Evolutionary conservation across 2,329 filamentous ascomycete genomes (phyloP).

Genomic region (Alternaria infectoria): DNA sequence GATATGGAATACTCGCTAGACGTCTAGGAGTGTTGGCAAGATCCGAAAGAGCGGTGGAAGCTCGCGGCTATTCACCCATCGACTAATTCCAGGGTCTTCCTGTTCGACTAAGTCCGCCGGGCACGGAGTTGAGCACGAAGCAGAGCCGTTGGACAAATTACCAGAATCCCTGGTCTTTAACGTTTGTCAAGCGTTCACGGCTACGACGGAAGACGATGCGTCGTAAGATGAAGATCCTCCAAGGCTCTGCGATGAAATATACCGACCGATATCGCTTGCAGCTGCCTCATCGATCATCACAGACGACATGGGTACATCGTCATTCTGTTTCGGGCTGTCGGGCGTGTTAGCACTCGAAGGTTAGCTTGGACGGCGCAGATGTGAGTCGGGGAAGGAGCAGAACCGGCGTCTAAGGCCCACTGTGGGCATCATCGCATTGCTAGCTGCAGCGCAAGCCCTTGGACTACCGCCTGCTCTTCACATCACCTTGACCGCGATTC

Average conservation of each 20-base stretch:
- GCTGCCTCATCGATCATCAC: neutral
- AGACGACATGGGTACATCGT: neutral
- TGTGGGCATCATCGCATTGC: conserved; percentile 23
- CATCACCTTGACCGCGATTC: conserved; percentile 10
- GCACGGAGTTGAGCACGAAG: conserved; percentile 1
- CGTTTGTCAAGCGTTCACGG: conserved; percentile 2
- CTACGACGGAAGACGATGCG: conserved; percentile 1
- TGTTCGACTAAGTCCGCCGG: conserved; percentile 7
- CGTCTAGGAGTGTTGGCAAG: conserved; percentile 11
- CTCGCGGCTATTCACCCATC: conserved; percentile 7
- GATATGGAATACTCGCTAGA: conserved; percentile 6
- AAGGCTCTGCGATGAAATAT: neutral
- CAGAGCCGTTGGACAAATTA: conserved; percentile 1
- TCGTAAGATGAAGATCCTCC: neutral
- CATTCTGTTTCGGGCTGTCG: neutral
- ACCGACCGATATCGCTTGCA: conserved; percentile 1
- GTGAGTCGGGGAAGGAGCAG: conserved; percentile 2
- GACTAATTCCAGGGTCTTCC: conserved; percentile 1
- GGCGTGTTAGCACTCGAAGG: conserved; percentile 4
- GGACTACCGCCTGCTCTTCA: conserved; percentile 6
- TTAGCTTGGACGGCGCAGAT: conserved; percentile 12
- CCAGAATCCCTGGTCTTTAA: neutral
- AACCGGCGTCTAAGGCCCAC: conserved; percentile 1
- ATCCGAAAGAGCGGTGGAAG: conserved; percentile 33
- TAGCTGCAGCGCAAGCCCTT: conserved; percentile 7